These are phyloP conservation scores for Syzygium aqueum DNA, from an alignment of 345 rosid species.

Conservation along the genomic window DNA sequence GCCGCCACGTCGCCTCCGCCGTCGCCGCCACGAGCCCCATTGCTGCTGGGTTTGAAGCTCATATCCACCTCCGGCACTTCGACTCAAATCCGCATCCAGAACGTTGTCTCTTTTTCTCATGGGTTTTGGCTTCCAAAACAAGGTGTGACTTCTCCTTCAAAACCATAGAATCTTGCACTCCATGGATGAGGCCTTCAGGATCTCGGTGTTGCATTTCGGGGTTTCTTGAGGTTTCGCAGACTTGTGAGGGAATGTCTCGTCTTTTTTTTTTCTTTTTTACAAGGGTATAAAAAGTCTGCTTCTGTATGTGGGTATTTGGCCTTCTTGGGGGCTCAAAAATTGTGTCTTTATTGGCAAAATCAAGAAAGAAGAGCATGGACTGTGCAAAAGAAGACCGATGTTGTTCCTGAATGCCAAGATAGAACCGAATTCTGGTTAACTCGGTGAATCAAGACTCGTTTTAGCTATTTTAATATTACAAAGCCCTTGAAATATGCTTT, in stretches of 20 bases:
- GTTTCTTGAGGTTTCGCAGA: neutral
- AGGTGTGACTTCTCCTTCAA: conserved; percentile 8
- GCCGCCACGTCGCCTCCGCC: no score
- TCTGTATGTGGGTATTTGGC: neutral
- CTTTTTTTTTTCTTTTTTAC: neutral
- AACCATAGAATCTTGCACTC: conserved; percentile 14
- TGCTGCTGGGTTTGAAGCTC: no score
- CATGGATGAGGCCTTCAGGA: neutral
- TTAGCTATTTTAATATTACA: neutral
- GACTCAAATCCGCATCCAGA: no score
- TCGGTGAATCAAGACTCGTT: neutral
- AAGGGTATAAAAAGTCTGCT: neutral
- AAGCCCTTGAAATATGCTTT: no score
- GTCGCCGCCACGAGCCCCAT: no score
- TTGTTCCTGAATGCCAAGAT: neutral
- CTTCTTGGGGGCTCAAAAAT: neutral
- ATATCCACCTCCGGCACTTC: no score
- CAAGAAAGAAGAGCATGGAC: neutral
- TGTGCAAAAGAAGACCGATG: neutral
- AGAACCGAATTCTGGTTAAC: neutral
- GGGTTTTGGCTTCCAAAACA: neutral
- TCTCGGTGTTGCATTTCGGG: neutral
- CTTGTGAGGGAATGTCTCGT: neutral
- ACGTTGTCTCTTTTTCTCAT: neutral
- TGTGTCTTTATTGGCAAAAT: neutral